These are phyloP conservation scores for Kodamaea suecica DNA, from an alignment of 1,139 yeast genomes.

Conservation along the genomic window DNA sequence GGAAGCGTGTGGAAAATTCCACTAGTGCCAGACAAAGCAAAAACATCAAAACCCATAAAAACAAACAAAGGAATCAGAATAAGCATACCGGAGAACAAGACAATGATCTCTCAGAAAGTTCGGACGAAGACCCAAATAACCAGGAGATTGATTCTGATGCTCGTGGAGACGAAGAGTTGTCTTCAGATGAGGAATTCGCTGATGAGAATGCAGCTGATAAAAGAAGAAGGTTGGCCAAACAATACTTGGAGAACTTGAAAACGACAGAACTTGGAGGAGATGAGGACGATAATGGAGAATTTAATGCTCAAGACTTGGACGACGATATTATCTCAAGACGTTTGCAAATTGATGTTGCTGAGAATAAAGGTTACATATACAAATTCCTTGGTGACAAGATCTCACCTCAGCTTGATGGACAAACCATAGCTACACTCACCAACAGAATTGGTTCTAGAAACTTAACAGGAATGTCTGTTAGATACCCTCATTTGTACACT, in stretches of 20 bases:
- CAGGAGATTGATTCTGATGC: slow-evolving; percentile 33
- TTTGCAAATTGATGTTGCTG: slow-evolving; percentile 85
- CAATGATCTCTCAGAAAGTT: slow-evolving; percentile 40
- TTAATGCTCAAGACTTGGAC: slow-evolving; percentile 91
- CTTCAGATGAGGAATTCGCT: slow-evolving; percentile 67
- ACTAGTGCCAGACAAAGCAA: slow-evolving; percentile 14
- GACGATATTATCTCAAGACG: slow-evolving; percentile 79
- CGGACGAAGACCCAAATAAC: slow-evolving; percentile 32
- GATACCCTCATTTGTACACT: slow-evolving; percentile 66
- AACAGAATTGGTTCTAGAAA: slow-evolving; percentile 61
- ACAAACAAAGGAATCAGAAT: slow-evolving; percentile 12
- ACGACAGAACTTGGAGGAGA: slow-evolving; percentile 39
- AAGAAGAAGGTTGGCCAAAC: slow-evolving; percentile 90
- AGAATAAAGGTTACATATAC: slow-evolving; percentile 77
- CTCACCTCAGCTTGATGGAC: slow-evolving; percentile 41
- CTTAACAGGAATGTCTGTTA: slow-evolving; percentile 51
- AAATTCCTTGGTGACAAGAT: slow-evolving; percentile 58
- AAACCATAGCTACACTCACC: slow-evolving; percentile 22
- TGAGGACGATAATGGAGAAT: slow-evolving; percentile 55
- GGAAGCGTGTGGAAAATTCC: slow-evolving; percentile 37
- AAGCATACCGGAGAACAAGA: slow-evolving; percentile 19
- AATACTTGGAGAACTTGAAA: slow-evolving; percentile 78
- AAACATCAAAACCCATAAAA: slow-evolving; percentile 13
- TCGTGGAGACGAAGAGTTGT: slow-evolving; percentile 40
- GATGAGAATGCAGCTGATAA: slow-evolving; percentile 88